Base-by-base conservation (phyloP, 148 eudicot genomes). In the Rhododendron kiyosumense region DNA sequence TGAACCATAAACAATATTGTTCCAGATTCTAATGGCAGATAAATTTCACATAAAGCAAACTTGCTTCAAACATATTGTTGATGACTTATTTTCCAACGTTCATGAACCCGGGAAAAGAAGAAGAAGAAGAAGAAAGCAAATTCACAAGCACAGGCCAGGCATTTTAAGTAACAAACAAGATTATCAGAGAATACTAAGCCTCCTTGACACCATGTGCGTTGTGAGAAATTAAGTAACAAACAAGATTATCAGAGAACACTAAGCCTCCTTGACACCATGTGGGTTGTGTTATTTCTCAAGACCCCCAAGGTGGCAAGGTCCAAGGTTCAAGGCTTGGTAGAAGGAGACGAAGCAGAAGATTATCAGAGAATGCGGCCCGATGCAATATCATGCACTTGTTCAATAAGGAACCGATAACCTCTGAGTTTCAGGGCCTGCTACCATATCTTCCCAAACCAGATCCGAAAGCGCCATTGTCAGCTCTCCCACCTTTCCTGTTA, bases 361-460 rank as follows among this genome's bases (percentile, higher is more conserved):
- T 32, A 32, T 32, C 34, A 32, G 34, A 1, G n/a, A 63, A 65
- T 28, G 51, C 9, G 34, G 24, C 59, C 32, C 9, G 69, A 24
- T 26, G 34, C 34, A 32, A 32, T 32, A 32, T 32, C 34, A 32
- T 32, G 80, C 81, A 74, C 32, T 82, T 51, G 41, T 73, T 79
- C 49, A 24, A 67, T 92, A 94, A 41, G 94, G 92, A 87, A 94
- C 91, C 24, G 83, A 86, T 32, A 93, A 28, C 90, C 95, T 92
- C n/a, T 82, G 91, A 57, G 94, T 76, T 88, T 89, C 94, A n/a
- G 92, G 91, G 12, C 94, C 95, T 45, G 93, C 91, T 17, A 88
- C 93, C 93, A 93, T 94, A 84, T 94, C 97, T 41, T 90, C 92
- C 97, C 95, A 94, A 32, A 94, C 87, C 86, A 94, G 86, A 90